Base-by-base conservation (phyloP, 2,329 filamentous ascomycete species). In the Elsinoe ampelina region DNA sequence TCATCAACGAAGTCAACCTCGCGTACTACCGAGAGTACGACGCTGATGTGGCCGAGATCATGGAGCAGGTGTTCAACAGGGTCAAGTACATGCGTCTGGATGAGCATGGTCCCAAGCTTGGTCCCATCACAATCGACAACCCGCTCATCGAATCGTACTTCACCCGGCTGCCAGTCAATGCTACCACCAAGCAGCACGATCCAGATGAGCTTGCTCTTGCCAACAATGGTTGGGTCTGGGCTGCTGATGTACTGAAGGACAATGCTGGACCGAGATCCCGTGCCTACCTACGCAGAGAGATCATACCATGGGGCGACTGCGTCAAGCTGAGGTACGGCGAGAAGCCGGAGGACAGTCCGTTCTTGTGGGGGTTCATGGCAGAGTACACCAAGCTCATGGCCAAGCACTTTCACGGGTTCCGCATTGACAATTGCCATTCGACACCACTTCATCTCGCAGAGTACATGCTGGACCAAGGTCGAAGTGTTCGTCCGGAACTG, bases 211-310 rank as follows among this genome's bases (percentile, higher is more conserved):
- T 95, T 45, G 88, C 89, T 2, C 74, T 98, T 54, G 91, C 85
- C 39, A 97, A 97, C 72, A 98, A 98, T 67, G 93, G 93, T 42
- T 98, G 93, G 93, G 91, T 98, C 7, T 98, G 93, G 93, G 92
- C 89, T 58, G 92, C 92, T 5, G 95, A 97, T 72, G 92, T 93
- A 1, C 80, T 97, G 71, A 80, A 89, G 42, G 93, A 98, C 73
- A 93, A 97, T 66, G 93, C 93, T 30, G 95, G 95, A 0, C 86
- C 90, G 0, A 78, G 87, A 47, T 95, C 92, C 7, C 84, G 85
- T 57, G 90, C 92, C n/a, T 98, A 98, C 67, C 80, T 98, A n/a
- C 83, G 89, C 54, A 83, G 93, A 63, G 90, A 98, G 71, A 89
- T 98, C 59, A 97, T 98, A 63, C 87, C 96, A 30, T 98, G 93